Evolutionary conservation across 371 early-diverging fungal genomes (phyloP).

Genomic region (Actinomucor elegans): DNA sequence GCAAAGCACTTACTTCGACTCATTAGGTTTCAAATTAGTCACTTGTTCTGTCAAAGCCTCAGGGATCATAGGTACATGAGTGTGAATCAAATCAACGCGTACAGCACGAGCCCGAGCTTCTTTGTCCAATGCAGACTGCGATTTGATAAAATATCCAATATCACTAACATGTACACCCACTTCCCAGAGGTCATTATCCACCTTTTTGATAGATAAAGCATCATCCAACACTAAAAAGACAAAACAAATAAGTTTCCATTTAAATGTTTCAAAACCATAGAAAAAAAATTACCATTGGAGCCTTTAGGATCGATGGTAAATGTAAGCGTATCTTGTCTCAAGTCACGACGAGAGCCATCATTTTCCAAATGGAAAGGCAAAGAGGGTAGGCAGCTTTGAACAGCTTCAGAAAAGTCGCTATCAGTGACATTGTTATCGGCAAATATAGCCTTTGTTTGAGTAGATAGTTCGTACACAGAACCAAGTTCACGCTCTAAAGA

Average conservation of each 20-base stretch:
- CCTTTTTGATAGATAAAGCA: constrained; percentile 83
- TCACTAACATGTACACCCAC: constrained; percentile 99
- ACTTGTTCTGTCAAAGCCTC: constrained; percentile 64
- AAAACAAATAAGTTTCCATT: background rate
- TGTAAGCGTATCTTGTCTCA: constrained; percentile 29
- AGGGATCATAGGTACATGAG: constrained; percentile 97
- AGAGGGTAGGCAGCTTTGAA: constrained; percentile 64
- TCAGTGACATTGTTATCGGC: constrained; percentile 64
- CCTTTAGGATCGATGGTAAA: constrained; percentile 16
- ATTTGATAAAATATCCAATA: constrained; percentile 93
- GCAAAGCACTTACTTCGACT: constrained; percentile 28
- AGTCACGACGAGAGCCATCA: constrained; percentile 68
- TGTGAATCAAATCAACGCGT: constrained; percentile 89
- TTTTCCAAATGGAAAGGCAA: constrained; percentile 26
- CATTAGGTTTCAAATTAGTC: constrained; percentile 30
- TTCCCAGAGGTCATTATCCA: constrained; percentile 71
- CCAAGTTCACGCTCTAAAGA: constrained; percentile 66
- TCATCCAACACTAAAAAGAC: constrained; percentile 5
- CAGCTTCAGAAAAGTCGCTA: constrained; percentile 58
- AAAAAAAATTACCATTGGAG: constrained; percentile 1
- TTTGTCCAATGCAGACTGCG: constrained; percentile 83
- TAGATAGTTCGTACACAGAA: constrained; percentile 62
- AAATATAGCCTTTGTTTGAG: constrained; percentile 71
- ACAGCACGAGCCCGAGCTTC: constrained; percentile 92
- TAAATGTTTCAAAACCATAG: background rate